Base-by-base conservation (phyloP, 1,139 yeast genomes). In the Nematodospora anomalae region DNA sequence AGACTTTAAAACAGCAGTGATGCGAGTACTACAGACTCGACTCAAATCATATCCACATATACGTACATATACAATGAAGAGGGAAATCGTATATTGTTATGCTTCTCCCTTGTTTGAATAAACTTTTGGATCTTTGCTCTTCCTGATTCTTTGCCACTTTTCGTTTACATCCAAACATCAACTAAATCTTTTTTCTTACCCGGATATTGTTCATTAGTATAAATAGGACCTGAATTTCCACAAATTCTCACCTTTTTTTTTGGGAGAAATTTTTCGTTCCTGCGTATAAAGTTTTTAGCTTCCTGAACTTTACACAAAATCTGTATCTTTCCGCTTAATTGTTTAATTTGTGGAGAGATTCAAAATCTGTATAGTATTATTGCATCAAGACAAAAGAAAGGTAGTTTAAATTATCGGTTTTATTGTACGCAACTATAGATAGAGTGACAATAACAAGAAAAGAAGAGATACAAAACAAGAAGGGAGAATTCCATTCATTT, bases 171-270 rank as follows among this genome's bases (percentile, higher is more conserved):
- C 26, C 22, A 12, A 14, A 15, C 35, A 22, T 18, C 28, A 31
- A 13, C 20, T 9, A 20, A 5, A 28, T 25, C 15, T 24, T 26
- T 27, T 28, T 44, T 32, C 46, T 58, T 58, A 58, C 64, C 64
- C 64, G 63, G 62, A 51, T 43, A 39, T 46, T 16, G 30, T 30
- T 34, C 41, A 51, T 42, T 42, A 53, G 55, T 59, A 59, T 58
- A 56, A 51, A 58, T 54, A 51, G 44, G 43, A 40, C 49, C 41
- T 38, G 35, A 44, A 33, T 28, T 46, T 47, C 52, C 56, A 12
- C 28, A 8, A 7, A 16, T 10, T 16, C 6, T 28, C 42, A 40
- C 6, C 16, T 20, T 32, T 32, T 21, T 35, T 22, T 32, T 18
- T 14, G 15, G 13, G 25, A 15, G 6, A 25, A 15, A 26, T 12